Evolutionary conservation across 2,329 filamentous ascomycete species (phyloP).

Genomic region (Ciborinia camelliae): DNA sequence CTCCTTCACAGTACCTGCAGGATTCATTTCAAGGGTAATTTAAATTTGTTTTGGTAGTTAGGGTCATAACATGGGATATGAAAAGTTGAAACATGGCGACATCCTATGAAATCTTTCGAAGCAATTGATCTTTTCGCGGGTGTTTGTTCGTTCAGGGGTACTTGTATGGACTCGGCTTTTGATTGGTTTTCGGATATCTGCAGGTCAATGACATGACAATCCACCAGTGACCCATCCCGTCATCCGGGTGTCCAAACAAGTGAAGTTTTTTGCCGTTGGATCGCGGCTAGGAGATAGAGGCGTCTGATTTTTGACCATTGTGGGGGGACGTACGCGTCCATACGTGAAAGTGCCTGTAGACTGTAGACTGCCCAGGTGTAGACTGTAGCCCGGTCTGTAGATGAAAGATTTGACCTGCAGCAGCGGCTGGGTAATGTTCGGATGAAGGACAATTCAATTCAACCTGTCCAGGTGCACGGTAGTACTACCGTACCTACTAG

Average conservation of each 20-base stretch:
- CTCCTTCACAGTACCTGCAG: conserved; percentile 9
- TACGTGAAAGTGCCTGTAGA: no score
- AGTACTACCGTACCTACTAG: no score
- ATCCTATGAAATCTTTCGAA: background rate
- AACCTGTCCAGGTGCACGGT: no score
- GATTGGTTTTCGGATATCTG: conserved; percentile 3
- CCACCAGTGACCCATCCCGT: no score
- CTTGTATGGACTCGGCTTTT: background rate
- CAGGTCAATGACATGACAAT: background rate
- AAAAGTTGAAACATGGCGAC: conserved; percentile 14
- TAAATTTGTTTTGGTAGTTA: background rate
- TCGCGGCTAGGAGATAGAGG: conserved; percentile 16
- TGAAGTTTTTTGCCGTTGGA: background rate
- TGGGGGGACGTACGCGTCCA: no score
- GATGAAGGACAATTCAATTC: background rate
- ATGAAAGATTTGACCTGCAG: background rate
- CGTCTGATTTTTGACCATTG: conserved; percentile 8
- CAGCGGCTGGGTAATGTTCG: background rate
- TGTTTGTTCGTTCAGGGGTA: conserved; percentile 1
- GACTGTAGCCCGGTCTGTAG: no score
- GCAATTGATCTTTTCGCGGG: background rate
- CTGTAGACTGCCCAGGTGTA: no score
- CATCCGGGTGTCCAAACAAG: background rate
- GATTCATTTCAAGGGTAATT: background rate
- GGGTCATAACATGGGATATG: background rate